These are phyloP conservation scores for Penicillium maclennaniae DNA, from an alignment of 495 filamentous ascomycete species.

Conservation along the genomic window DNA sequence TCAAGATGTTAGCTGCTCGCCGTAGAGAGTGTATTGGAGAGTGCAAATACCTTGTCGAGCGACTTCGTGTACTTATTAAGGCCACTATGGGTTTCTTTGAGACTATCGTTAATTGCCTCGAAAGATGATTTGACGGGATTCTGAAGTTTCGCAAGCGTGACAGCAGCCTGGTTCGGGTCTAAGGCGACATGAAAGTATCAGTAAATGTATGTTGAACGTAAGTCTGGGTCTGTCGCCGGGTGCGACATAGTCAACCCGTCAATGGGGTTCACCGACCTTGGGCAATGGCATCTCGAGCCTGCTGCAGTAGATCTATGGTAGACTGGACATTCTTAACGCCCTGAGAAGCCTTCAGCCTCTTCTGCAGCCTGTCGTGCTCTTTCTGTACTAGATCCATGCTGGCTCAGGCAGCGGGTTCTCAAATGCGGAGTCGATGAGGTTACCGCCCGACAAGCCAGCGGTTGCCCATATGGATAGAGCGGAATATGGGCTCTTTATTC, in stretches of 20 bases:
- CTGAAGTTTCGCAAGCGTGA: slow-evolving; percentile 78
- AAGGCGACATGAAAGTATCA: slow-evolving; percentile 8
- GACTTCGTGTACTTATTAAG: slow-evolving; percentile 79
- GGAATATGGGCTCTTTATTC: neutral
- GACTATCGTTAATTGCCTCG: slow-evolving; percentile 68
- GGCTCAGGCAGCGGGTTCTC: slow-evolving; percentile 8
- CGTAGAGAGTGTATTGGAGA: neutral
- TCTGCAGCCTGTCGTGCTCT: slow-evolving; percentile 67
- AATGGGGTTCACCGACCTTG: slow-evolving; percentile 45
- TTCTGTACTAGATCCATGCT: slow-evolving; percentile 69
- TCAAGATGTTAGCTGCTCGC: neutral
- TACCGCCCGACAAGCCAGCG: slow-evolving; percentile 23
- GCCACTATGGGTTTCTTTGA: slow-evolving; percentile 74
- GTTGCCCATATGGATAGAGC: slow-evolving; percentile 12
- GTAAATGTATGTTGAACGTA: neutral
- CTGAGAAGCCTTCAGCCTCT: slow-evolving; percentile 64
- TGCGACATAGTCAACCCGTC: neutral
- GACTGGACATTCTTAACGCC: slow-evolving; percentile 71
- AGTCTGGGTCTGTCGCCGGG: neutral
- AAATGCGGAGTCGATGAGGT: slow-evolving; percentile 21
- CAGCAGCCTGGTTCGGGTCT: slow-evolving; percentile 66
- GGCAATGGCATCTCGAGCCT: slow-evolving; percentile 66
- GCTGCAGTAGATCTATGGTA: slow-evolving; percentile 70
- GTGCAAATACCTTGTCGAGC: slow-evolving; percentile 64
- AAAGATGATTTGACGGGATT: slow-evolving; percentile 75